These are phyloP conservation scores for Aspergillus affinis DNA, from an alignment of 495 filamentous ascomycete genomes.

Conservation along the genomic window DNA sequence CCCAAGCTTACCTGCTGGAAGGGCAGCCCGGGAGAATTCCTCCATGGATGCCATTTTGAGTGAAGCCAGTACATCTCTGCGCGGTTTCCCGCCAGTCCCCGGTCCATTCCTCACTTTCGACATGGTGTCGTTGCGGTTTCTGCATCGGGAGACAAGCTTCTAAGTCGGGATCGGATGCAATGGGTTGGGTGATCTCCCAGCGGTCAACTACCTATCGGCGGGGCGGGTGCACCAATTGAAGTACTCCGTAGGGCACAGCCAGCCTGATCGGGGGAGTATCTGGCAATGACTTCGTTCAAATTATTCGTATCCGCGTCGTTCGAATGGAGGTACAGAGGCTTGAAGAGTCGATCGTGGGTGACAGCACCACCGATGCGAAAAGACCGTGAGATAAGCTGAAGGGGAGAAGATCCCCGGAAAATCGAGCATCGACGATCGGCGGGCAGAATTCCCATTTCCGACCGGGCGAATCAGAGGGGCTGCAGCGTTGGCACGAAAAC, in stretches of 20 bases:
- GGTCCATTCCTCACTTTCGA: constrained; percentile 63
- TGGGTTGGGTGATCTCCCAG: neutral
- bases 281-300: neutral
- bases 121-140: constrained; percentile 43
- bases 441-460: constrained; percentile 20
- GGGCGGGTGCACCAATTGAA: neutral
- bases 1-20: constrained; percentile 69
- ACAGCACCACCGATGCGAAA: neutral
- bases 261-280: neutral
- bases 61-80: constrained; percentile 66
- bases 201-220: neutral
- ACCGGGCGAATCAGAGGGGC: neutral
- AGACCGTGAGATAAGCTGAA: neutral
- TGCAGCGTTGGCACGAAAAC: neutral
- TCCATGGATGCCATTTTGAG: constrained; percentile 75
- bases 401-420: constrained; percentile 13
- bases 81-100: constrained; percentile 45
- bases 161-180: neutral
- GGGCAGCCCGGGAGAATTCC: constrained; percentile 66
- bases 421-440: constrained; percentile 16
- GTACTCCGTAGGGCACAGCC: neutral
- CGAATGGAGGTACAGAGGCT: neutral
- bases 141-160: constrained; percentile 31
- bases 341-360: neutral
- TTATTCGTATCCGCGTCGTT: neutral